Conservation (phyloP, 441 rosid genomes). For the Gossypium laxum region DNA sequence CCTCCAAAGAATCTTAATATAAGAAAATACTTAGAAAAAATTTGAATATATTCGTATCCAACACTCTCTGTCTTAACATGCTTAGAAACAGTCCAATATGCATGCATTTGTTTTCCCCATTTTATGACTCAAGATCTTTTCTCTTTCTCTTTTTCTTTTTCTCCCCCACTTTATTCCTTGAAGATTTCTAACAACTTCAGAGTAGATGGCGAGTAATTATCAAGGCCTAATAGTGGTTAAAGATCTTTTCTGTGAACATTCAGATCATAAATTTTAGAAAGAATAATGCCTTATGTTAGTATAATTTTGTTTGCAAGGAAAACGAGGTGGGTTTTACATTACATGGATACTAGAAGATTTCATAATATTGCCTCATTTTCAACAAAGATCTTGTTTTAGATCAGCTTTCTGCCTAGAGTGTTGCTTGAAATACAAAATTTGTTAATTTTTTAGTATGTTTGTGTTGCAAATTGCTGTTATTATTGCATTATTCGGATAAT, state of each 20-base stretch:
- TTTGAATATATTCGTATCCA: neutral
- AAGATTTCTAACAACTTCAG: neutral
- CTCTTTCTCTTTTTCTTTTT: neutral
- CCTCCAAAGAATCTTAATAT: neutral
- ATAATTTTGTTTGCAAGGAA: neutral
- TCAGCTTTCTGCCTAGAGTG: neutral
- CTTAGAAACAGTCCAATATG: neutral
- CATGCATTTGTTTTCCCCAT: neutral
- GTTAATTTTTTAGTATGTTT: neutral
- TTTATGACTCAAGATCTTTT: neutral
- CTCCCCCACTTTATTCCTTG: neutral
- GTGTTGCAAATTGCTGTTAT: neutral
- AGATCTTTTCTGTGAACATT: conserved; percentile 7
- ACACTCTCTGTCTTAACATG: neutral
- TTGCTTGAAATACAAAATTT: neutral
- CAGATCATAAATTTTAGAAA: neutral
- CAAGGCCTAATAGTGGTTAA: neutral
- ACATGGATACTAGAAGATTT: too few relatives aligned
- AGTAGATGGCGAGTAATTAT: neutral
- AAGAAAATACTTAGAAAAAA: neutral
- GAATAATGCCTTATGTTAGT: neutral
- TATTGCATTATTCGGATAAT: neutral
- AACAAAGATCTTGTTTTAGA: neutral
- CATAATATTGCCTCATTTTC: neutral
- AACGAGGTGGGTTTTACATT: neutral